phyloP scores from a whole-genome alignment of 345 rosid genomes.

The Camelina neglecta region DNA sequence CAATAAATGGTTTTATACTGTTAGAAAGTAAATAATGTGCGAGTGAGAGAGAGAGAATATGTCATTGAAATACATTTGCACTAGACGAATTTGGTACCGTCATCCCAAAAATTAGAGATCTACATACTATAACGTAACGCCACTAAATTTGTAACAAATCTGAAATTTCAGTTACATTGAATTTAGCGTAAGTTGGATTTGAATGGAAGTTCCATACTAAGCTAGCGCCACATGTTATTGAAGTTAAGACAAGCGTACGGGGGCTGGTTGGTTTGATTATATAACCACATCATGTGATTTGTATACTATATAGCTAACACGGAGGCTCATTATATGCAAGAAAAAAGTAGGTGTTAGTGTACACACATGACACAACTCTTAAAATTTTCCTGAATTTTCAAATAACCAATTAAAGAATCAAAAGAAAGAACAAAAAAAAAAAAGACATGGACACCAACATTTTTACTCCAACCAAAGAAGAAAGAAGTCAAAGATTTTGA shows the following conservation, averaged over 20 bases:
- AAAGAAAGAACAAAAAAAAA: background rate
- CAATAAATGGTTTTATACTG: background rate
- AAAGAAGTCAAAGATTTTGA: conserved; percentile 16
- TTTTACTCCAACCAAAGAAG: conserved; percentile 33
- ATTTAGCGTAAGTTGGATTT: background rate
- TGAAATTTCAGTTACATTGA: background rate
- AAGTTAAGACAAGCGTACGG: background rate
- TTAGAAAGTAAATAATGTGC: background rate
- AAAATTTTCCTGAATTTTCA: background rate
- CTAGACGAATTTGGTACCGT: background rate
- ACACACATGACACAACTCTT: background rate
- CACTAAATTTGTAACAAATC: background rate
- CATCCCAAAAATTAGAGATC: background rate
- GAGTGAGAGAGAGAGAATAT: background rate
- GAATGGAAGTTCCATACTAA: background rate
- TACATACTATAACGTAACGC: background rate
- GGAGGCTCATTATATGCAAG: conserved; percentile 32
- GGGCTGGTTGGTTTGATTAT: conserved; percentile 4
- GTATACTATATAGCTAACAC: conserved; percentile 16
- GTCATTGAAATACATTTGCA: background rate
- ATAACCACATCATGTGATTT: conserved; percentile 20
- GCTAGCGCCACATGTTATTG: background rate
- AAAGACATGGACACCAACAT: conserved; percentile 10
- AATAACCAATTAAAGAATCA: conserved; percentile 1
- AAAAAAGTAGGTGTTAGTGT: conserved; percentile 26